These are phyloP conservation scores for Arctium minus DNA, from an alignment of 129 eudicot genomes.

Conservation along the genomic window DNA sequence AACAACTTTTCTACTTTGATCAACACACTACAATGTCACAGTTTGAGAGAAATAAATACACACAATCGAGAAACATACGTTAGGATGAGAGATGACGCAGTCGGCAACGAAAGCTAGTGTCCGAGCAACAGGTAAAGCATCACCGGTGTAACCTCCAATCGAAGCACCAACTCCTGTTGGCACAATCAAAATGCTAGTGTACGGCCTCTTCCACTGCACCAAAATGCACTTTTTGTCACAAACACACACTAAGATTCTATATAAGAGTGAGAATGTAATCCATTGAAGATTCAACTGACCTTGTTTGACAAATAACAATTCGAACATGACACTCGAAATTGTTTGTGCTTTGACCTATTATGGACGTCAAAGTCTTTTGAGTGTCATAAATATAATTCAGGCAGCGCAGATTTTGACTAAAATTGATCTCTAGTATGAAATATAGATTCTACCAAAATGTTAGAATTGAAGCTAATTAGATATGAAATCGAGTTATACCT, in stretches of 20 bases:
- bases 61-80: conserved; percentile 40
- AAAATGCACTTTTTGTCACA: background rate
- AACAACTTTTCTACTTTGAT: too few relatives aligned
- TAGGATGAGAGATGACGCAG: conserved; percentile 93
- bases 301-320: conserved; percentile 28
- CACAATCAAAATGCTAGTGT: conserved; percentile 94
- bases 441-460: too few relatives aligned
- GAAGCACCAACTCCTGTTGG: conserved; percentile 97
- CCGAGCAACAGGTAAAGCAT: conserved; percentile 95
- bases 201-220: conserved; percentile 61
- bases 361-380: background rate
- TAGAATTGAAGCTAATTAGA: too few relatives aligned
- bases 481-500: too few relatives aligned
- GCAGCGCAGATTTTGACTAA: too few relatives aligned
- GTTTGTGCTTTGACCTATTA: conserved; percentile 4
- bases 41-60: background rate
- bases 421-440: too few relatives aligned
- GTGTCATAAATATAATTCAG: too few relatives aligned
- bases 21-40: too few relatives aligned
- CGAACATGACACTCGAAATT: conserved; percentile 40
- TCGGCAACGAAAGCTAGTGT: conserved; percentile 91
- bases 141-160: conserved; percentile 97
- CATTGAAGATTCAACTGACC: conserved; percentile 18
- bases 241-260: background rate
- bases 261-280: background rate